A percentile compares a stretch with the other conserved stretches of the same genome.
These are phyloP conservation scores for Nidula niveotomentosa DNA, from an alignment of 1,284 basidiomycete genomes.

Conservation along the genomic window DNA sequence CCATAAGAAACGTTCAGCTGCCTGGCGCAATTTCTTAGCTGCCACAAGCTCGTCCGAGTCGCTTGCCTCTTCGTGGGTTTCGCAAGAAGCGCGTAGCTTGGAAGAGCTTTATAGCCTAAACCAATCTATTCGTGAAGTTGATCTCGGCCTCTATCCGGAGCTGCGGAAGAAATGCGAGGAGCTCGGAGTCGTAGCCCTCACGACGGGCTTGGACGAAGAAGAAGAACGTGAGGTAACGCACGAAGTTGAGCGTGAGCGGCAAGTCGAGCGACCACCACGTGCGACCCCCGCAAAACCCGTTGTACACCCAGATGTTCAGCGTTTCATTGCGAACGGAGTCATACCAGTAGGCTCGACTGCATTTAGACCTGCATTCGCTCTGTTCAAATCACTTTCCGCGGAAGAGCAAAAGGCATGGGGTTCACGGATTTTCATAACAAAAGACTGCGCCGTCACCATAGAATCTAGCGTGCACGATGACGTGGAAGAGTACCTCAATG, in stretches of 20 bases:
- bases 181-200: background rate
- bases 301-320: background rate
- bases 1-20: slow-evolving; percentile 25
- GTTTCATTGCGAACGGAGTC: background rate
- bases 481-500: slow-evolving; percentile 34
- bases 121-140: background rate
- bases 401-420: background rate
- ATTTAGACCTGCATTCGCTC: background rate
- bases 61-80: slow-evolving; percentile 2
- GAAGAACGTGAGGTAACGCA: slow-evolving; percentile 48
- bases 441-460: slow-evolving; percentile 17
- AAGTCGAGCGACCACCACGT: slow-evolving; percentile 34
- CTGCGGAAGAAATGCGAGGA: background rate
- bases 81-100: slow-evolving; percentile 9
- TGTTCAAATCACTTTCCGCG: background rate
- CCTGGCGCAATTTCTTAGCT: slow-evolving; percentile 2
- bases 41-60: background rate
- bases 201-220: slow-evolving; percentile 38
- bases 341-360: background rate
- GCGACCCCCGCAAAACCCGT: slow-evolving; percentile 7
- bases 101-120: slow-evolving; percentile 8
- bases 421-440: background rate
- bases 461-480: background rate
- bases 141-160: background rate
- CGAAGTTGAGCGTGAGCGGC: slow-evolving; percentile 39